Evolutionary conservation across 371 early-diverging fungal species (phyloP).

Genomic region (Mucor irregularis): DNA sequence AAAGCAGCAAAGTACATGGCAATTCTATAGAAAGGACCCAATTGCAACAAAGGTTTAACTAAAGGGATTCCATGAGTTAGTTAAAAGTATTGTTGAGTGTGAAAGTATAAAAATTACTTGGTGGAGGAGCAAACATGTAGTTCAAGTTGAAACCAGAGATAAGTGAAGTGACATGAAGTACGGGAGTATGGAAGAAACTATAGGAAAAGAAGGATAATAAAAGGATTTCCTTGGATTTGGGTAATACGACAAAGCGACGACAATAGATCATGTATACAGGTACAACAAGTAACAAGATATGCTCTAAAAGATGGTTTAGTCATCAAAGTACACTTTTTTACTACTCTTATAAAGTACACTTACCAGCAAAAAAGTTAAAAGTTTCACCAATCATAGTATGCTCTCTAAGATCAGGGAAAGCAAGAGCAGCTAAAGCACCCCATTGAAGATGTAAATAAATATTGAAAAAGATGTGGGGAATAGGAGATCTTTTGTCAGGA

Average conservation of each 20-base stretch:
- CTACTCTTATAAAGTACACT: too few relatives aligned
- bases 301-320: conserved; percentile 37
- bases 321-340: neutral
- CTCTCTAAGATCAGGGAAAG: conserved; percentile 61
- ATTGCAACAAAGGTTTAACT: conserved; percentile 41
- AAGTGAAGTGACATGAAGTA: conserved; percentile 56
- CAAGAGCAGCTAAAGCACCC: conserved; percentile 62
- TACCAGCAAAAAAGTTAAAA: conserved; percentile 66
- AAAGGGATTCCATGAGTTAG: neutral
- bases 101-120: conserved; percentile 35
- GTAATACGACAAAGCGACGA: conserved; percentile 57
- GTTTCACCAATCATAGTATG: conserved; percentile 55
- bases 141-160: conserved; percentile 58
- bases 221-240: conserved; percentile 50
- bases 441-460: conserved; percentile 66
- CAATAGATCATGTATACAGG: conserved; percentile 64
- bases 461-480: conserved; percentile 60
- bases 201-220: conserved; percentile 58
- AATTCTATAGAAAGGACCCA: conserved; percentile 43
- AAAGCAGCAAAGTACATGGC: conserved; percentile 40
- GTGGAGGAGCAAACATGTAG: conserved; percentile 62
- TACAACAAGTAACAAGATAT: conserved; percentile 50
- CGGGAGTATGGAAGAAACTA: conserved; percentile 57
- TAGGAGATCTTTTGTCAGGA: conserved; percentile 44
- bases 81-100: neutral